Evolutionary conservation across 352 stramenopile species (phyloP).

Genomic region (Hyaloperonospora arabidopsidis): DNA sequence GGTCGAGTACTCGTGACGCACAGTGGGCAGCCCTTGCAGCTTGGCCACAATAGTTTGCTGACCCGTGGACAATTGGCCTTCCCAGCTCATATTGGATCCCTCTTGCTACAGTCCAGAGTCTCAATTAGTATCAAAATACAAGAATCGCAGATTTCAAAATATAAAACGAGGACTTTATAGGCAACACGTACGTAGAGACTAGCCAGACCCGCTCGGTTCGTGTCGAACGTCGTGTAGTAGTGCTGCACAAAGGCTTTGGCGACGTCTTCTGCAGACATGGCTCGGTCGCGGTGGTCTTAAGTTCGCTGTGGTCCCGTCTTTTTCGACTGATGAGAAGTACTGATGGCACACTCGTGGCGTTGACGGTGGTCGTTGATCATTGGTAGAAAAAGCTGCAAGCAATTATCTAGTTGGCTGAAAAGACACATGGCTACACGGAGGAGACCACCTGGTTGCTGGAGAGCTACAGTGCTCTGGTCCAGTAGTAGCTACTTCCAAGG

Average conservation of each 20-base stretch:
- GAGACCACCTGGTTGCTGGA: background rate
- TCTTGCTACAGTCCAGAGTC: constrained; percentile 50
- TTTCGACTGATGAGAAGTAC: too few species aligned
- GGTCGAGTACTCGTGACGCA: constrained; percentile 80
- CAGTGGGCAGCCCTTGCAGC: constrained; percentile 55
- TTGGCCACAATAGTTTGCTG: constrained; percentile 88
- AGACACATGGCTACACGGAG: constrained; percentile 9
- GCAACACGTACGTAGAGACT: constrained; percentile 68
- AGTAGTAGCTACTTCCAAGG: constrained; percentile 13
- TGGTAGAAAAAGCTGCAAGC: constrained; percentile 20
- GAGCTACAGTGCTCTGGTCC: constrained; percentile 23
- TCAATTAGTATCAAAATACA: too few species aligned
- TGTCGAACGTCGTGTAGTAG: constrained; percentile 85
- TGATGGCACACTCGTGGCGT: constrained; percentile 7
- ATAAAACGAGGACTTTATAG: background rate
- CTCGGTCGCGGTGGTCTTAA: constrained; percentile 1
- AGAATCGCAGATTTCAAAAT: background rate
- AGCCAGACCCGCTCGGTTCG: constrained; percentile 60
- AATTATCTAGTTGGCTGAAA: constrained; percentile 8
- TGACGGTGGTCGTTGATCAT: constrained; percentile 8
- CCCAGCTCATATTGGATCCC: constrained; percentile 75
- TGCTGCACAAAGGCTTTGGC: constrained; percentile 82
- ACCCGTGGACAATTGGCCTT: constrained; percentile 56
- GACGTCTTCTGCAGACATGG: constrained; percentile 80
- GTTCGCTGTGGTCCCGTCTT: background rate